Base-by-base conservation (phyloP, 1,284 basidiomycete genomes). In the Ganoderma leucocontextum region DNA sequence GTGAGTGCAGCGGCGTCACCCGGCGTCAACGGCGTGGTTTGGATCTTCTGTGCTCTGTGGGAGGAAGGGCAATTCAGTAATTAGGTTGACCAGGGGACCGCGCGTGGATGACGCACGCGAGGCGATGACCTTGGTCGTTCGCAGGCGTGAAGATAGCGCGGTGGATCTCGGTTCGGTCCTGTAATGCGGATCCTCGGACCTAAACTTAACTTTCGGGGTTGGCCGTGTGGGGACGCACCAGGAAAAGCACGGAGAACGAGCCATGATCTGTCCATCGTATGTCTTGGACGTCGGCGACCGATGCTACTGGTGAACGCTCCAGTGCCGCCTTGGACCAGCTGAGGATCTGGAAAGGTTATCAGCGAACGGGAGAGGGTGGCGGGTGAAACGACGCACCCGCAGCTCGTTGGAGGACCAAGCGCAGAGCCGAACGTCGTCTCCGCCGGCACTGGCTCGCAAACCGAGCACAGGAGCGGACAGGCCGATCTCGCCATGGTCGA, bases 161-260 rank as follows among this genome's bases (percentile, higher is more conserved):
- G 70, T 85, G 84, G 4, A 82, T 65, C 63, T 87, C 85, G 4
- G 81, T 79, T 61, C 79, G 81, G 55, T 84, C 83, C 87, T 89
- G 70, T 62, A 41, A 44, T 9, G 55, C 55, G 7, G 22, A 60
- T 63, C 52, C 52, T 55, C 52, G 52, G 35, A 39, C 35, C 29
- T 13, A 53, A 61, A 59, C 29, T 19, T 4, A 5, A 41, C 7
- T 65, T 49, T 49, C 47, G 22, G 47, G 47, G 47, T 49, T n/a
- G 9, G 42, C 36, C n/a, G 33, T 41, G 36, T 41, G 35, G 33
- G 17, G 6, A 38, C 67, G 3, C 42, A 73, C 72, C 12, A 39
- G 10, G 44, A 53, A 49, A n/a, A 64, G 15, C 25, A 63, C 67
- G 4, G 68, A 59, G 44, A 69, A 64, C 0, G 76, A 76, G 7